These are phyloP conservation scores for Glycine tomentella DNA, from an alignment of 306 rosid genomes.

Conservation along the genomic window DNA sequence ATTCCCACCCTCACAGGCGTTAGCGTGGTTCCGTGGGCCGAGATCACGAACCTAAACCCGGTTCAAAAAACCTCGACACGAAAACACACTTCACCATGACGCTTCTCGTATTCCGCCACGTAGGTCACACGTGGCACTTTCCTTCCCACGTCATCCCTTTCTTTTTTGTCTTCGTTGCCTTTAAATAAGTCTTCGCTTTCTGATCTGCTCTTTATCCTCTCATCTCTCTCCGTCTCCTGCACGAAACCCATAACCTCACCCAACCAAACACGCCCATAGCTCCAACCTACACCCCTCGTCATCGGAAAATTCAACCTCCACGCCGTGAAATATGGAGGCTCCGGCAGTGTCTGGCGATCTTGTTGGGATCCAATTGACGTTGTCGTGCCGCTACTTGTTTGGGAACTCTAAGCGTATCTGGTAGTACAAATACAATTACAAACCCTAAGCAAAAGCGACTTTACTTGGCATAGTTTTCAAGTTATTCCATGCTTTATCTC, in stretches of 20 bases:
- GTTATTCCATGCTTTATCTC: slow-evolving; percentile 67
- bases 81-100: neutral
- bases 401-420: slow-evolving; percentile 30
- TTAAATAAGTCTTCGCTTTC: slow-evolving; percentile 36
- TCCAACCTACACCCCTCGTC: slow-evolving; percentile 13
- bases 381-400: slow-evolving; percentile 45
- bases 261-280: slow-evolving; percentile 2
- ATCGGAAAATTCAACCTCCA: slow-evolving; percentile 38
- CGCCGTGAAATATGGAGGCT: slow-evolving; percentile 46
- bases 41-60: slow-evolving; percentile 34
- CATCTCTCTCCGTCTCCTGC: slow-evolving; percentile 34
- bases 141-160: slow-evolving; percentile 44
- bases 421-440: slow-evolving; percentile 10
- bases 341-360: slow-evolving; percentile 28
- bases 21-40: neutral
- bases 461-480: slow-evolving; percentile 75
- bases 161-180: neutral
- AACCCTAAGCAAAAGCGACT: slow-evolving; percentile 72
- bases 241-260: slow-evolving; percentile 43
- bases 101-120: slow-evolving; percentile 46
- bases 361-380: slow-evolving; percentile 32
- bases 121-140: slow-evolving; percentile 51
- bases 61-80: slow-evolving; percentile 41
- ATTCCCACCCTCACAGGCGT: neutral
- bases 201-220: slow-evolving; percentile 6